phyloP scores from a whole-genome alignment of 805 yeast genomes.

The Hanseniaspora meyeri region DNA sequence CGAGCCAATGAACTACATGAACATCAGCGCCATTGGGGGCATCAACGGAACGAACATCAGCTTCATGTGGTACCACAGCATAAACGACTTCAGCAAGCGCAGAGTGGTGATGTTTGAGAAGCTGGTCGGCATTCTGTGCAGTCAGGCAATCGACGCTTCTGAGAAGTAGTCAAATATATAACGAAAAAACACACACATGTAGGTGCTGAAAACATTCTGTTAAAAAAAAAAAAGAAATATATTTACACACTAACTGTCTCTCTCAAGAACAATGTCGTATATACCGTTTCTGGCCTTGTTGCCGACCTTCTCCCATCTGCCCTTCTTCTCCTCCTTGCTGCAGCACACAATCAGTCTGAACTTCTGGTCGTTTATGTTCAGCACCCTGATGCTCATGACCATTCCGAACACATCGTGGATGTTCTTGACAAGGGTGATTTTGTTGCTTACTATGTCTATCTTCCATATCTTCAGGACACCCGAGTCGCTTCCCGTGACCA shows the following conservation, averaged over 20 bases:
- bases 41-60: not conserved
- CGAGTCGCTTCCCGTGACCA: conserved; percentile 79
- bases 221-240: not conserved
- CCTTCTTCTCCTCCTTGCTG: conserved; percentile 76
- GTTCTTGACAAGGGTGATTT: conserved; percentile 45
- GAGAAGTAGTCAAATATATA: too few relatives aligned
- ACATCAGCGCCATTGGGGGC: conserved; percentile 7
- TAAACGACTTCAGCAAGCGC: not conserved
- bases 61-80: conserved; percentile 10
- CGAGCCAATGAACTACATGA: conserved; percentile 11
- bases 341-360: conserved; percentile 52
- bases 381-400: conserved; percentile 50
- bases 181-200: too few relatives aligned
- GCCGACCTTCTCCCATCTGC: conserved; percentile 64
- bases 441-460: conserved; percentile 49
- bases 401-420: conserved; percentile 55
- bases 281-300: conserved; percentile 66
- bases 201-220: too few relatives aligned
- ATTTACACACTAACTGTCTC: conserved; percentile 14
- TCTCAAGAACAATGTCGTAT: conserved; percentile 40
- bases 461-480: conserved; percentile 74
- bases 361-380: conserved; percentile 40
- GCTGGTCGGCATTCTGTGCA: not conserved
- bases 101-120: not conserved
- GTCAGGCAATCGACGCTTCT: not conserved